Conservation (phyloP, 1,284 basidiomycete species). For the Fomitopsis betulina region DNA sequence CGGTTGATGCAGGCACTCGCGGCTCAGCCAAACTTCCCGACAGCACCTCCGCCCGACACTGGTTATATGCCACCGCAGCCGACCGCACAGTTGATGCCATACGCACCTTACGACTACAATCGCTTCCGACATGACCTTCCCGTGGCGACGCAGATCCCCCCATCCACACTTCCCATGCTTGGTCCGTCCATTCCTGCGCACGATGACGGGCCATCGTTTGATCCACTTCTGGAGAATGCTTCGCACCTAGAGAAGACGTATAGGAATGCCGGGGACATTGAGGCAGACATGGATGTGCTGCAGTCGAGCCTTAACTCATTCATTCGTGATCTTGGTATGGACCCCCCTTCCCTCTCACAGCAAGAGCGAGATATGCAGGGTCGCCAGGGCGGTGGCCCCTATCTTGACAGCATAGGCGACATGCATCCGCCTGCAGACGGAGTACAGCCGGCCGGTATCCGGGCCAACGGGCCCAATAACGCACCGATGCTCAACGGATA, state of each 20-base stretch:
- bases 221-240: constrained; percentile 33
- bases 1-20: constrained; percentile 60
- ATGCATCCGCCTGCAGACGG: constrained; percentile 2
- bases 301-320: constrained; percentile 71
- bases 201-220: constrained; percentile 31
- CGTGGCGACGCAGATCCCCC: constrained; percentile 18
- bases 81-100: constrained; percentile 27
- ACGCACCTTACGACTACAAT: constrained; percentile 20
- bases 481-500: background rate
- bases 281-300: constrained; percentile 68
- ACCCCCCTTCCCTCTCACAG: constrained; percentile 34
- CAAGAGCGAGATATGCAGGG: constrained; percentile 13
- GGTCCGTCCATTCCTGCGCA: constrained; percentile 10
- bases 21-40: constrained; percentile 28
- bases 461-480: background rate
- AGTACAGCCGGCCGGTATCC: constrained; percentile 9
- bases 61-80: constrained; percentile 1
- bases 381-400: constrained; percentile 9
- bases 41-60: constrained; percentile 7
- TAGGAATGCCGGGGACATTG: constrained; percentile 60
- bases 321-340: constrained; percentile 68
- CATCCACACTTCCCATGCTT: constrained; percentile 16
- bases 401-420: background rate
- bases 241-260: constrained; percentile 51
- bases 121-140: constrained; percentile 13